Evolutionary conservation across 371 early-diverging fungal genomes (phyloP), one percentile per base, ranked within the genome.

Genomic region (Dinochytrium kinnereticum): DNA sequence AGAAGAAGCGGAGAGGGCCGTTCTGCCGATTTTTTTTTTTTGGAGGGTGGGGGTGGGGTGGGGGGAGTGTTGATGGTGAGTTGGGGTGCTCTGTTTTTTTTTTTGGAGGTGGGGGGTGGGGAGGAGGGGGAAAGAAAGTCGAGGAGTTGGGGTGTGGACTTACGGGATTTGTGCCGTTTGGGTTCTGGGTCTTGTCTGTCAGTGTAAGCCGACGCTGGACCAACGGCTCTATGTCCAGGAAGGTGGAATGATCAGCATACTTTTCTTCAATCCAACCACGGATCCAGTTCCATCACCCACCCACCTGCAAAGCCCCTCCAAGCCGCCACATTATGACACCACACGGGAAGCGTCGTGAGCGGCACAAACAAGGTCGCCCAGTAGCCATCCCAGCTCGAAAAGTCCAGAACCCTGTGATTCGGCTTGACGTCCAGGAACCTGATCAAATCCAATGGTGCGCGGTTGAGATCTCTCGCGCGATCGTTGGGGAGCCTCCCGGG

Each of bases 111-210:
- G n/a, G n/a, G n/a, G n/a, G n/a, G n/a, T n/a, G n/a, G n/a, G n/a
- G n/a, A n/a, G n/a, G n/a, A n/a, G n/a, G n/a, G n/a, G n/a, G n/a
- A n/a, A n/a, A n/a, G n/a, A n/a, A n/a, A n/a, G n/a, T n/a, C n/a
- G n/a, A n/a, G n/a, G n/a, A n/a, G n/a, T n/a, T n/a, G n/a, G n/a
- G n/a, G n/a, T n/a, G n/a, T 10, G 64, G 3, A 64, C 61, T 39
- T 64, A 71, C 71, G 21, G 71, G 71, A 39, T 71, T 71, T 31
- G 71, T 71, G 28, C 71, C 71, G 33, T 71, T 73, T 19, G 73
- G 73, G 59, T 73, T 73, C 33, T 73, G 73, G n/a, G 66, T 53
- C 34, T 65, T 65, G 57, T 73, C 73, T 1, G 68, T 33, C 1
- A 73, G 44, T 17, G 73, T 64, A 26, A 73, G 68, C 1, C 73